phyloP scores from a whole-genome alignment of 495 filamentous ascomycete species.

The Hyaloscypha bicolor region DNA sequence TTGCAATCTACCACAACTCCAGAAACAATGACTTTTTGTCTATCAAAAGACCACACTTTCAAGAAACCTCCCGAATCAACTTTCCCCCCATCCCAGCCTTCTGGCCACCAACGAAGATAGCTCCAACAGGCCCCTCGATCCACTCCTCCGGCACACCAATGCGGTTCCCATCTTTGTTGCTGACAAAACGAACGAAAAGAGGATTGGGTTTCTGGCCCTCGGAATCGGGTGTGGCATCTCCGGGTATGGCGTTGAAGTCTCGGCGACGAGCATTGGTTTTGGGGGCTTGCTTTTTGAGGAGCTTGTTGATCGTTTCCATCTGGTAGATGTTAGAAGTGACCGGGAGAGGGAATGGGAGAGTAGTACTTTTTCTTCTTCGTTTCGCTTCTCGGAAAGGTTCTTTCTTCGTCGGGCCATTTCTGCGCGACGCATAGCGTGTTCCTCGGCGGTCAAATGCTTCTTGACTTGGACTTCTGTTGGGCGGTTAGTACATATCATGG shows the following conservation, averaged over 20 bases:
- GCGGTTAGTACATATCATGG: constrained; percentile 13
- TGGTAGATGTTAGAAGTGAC: constrained; percentile 36
- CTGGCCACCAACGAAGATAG: constrained; percentile 48
- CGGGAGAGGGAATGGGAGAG: constrained; percentile 1
- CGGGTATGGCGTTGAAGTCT: constrained; percentile 43
- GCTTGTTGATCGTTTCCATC: constrained; percentile 99
- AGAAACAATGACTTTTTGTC: not conserved
- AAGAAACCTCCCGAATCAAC: constrained; percentile 32
- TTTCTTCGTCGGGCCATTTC: constrained; percentile 96
- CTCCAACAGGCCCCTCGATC: constrained; percentile 67
- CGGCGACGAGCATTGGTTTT: constrained; percentile 67
- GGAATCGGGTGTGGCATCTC: constrained; percentile 56
- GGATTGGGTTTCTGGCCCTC: constrained; percentile 58
- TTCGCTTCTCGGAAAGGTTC: constrained; percentile 96
- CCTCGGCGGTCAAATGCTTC: constrained; percentile 89
- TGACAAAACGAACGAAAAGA: constrained; percentile 78
- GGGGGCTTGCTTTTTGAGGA: constrained; percentile 93
- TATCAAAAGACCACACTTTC: not conserved
- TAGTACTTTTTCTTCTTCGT: constrained; percentile 94
- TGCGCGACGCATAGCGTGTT: constrained; percentile 89
- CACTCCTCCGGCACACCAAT: constrained; percentile 83
- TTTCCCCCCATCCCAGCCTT: constrained; percentile 33
- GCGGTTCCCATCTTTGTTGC: constrained; percentile 64
- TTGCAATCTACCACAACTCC: not conserved
- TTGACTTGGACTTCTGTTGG: constrained; percentile 84